These are phyloP conservation scores for Ustilago nuda DNA, from an alignment of 1,284 basidiomycete species.

Conservation along the genomic window DNA sequence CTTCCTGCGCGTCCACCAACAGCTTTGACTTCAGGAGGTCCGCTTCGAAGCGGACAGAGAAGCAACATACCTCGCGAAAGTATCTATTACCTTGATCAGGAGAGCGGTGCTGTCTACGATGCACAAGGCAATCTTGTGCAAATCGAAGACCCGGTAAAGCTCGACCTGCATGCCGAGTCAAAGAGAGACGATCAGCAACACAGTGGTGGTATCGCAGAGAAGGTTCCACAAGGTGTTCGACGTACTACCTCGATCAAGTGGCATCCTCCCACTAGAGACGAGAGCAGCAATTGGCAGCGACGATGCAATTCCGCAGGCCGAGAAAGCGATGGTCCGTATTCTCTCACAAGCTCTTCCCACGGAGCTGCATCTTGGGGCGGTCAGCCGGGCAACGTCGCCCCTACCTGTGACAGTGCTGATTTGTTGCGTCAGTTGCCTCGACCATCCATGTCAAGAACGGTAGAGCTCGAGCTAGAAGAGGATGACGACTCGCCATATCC, in stretches of 20 bases:
- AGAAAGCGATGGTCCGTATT: slow-evolving; percentile 12
- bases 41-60: too few species aligned
- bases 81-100: slow-evolving; percentile 39
- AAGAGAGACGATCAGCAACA: neutral
- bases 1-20: slow-evolving; percentile 3
- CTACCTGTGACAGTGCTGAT: slow-evolving; percentile 31
- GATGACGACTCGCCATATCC: slow-evolving; percentile 64
- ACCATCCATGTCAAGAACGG: slow-evolving; percentile 18
- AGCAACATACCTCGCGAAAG: slow-evolving; percentile 10
- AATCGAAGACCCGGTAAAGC: neutral
- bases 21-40: slow-evolving; percentile 3
- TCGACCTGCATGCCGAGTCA: neutral
- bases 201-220: neutral
- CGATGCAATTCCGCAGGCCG: slow-evolving; percentile 15
- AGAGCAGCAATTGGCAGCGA: slow-evolving; percentile 3
- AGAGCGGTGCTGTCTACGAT: slow-evolving; percentile 34
- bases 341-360: slow-evolving; percentile 13
- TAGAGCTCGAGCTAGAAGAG: slow-evolving; percentile 45
- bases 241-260: slow-evolving; percentile 44
- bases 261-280: slow-evolving; percentile 33
- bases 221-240: slow-evolving; percentile 2
- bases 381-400: neutral
- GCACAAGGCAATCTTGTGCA: slow-evolving; percentile 22
- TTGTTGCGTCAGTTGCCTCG: slow-evolving; percentile 16
- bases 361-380: slow-evolving; percentile 9